Evolutionary conservation across 192 early-diverging fungal genomes (phyloP), one percentile per base, ranked within the genome.

Genomic region (Linnemannia hyalina): DNA sequence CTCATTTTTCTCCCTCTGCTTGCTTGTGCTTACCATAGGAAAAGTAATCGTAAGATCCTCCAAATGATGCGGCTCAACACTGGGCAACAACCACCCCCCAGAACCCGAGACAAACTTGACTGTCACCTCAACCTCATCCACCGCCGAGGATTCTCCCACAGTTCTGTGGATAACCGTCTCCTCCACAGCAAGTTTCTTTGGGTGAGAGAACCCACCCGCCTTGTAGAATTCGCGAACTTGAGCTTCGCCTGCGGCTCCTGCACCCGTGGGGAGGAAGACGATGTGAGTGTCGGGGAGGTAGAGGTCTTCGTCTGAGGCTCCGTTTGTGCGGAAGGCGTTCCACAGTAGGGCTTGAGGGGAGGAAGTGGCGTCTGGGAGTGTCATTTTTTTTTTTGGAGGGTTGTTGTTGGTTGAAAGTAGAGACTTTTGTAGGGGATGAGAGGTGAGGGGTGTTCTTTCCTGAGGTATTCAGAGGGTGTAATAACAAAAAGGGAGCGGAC

Each of bases 61-160:
- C 6, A 84, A 75, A 40, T 90, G 78, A 65, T 87, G 75, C n/a
- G 78, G 76, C 29, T 85, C 85, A 74, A 90, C 74, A 11, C 86
- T 82, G 23, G 89, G 89, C n/a, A 88, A 69, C 36, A 90, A 44
- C 89, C 89, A 90, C 22, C 55, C 80, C 35, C 85, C 85, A 32
- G 80, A 75, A 7, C 89, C 89, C 6, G 73, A 82, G 75, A 88
- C 74, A 82, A 90, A 90, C 68, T 88, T 85, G 78, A 90, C 83
- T 1, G 85, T 90, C 22, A 84, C 75, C 60, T 88, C 89, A 22
- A 87, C 80, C 44, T 90, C 89, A 80, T 90, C 89, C 16, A 90
- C 89, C 18, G 87, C 80, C 11, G 89, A 85, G 22, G 82, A 80
- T 41, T 82, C 75, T 20, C 85, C 85, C 7, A 90, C 77, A 32